Evolutionary conservation across 2,329 filamentous ascomycete species (phyloP), one percentile per base, ranked within the genome.

Genomic region (Aureobasidium sp.): DNA sequence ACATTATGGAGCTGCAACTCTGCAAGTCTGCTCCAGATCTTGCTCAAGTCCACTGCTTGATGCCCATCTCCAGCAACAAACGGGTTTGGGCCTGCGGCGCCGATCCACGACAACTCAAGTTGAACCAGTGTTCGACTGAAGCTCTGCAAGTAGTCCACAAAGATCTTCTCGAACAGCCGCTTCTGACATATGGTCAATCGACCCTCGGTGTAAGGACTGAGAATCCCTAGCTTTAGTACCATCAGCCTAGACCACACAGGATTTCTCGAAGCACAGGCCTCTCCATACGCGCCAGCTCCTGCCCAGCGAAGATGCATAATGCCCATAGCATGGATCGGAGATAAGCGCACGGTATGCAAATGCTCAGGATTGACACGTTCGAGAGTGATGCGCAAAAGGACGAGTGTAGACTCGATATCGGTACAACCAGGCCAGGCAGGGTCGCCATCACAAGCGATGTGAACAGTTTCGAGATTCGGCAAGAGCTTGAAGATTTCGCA

Each of bases 291-390:
- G 25, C 63, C 65, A 36, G 70, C 66, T 30, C 68, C 65, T 10
- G 64, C 58, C 70, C 72, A 73, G 37, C 71, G 70, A 25, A 73
- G 64, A 50, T 71, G 70, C 11, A 73, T 34, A 42, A 74, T 68
- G 47, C 70, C 69, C 58, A 70, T 68, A 9, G 67, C 67, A 50
- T 72, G 69, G 13, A 71, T 62, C 0, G 71, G 70, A 10, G 53
- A 30, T 13, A 72, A 30, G 3, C 59, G 62, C 2, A 74, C 36
- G 4, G 62, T 63, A 27, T 62, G 64, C 2, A 73, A 61, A 6
- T 66, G 49, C 7, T 60, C 58, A 9, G 68, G 60, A 5, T 60
- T 60, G 5, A 61, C 45, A 25, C 58, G 59, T 39, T 74, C 71
- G 37, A 74, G 59, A 5, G 67, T 65, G 11, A 64, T 58, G 29